Conservation (phyloP, 2,329 filamentous ascomycete species). For the Microsporum canis region DNA sequence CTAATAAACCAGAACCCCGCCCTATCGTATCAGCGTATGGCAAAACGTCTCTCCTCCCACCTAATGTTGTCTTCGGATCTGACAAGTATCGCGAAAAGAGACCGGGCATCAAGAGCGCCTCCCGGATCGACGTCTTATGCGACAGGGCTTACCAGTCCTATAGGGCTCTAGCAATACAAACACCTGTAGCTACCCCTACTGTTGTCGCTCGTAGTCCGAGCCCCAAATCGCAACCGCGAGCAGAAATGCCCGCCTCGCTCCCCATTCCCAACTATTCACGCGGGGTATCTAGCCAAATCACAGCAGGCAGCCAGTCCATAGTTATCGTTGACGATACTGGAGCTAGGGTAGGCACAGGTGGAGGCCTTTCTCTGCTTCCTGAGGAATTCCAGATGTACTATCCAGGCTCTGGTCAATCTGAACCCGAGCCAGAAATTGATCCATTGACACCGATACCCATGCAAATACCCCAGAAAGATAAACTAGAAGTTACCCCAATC, state of each 20-base stretch:
- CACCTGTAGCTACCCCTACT: not conserved
- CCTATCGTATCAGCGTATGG: conserved; percentile 19
- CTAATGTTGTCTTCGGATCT: conserved; percentile 36
- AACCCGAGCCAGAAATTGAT: not conserved
- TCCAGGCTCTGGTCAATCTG: not conserved
- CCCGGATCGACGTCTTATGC: conserved; percentile 71
- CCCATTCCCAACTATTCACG: not conserved
- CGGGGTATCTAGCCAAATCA: conserved; percentile 47
- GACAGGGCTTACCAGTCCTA: conserved; percentile 69
- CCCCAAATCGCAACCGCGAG: not conserved
- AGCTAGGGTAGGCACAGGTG: conserved; percentile 6
- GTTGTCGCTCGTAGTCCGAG: not conserved
- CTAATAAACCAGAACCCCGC: conserved; percentile 1
- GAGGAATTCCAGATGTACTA: conserved; percentile 4
- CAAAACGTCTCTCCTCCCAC: conserved; percentile 34
- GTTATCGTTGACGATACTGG: conserved; percentile 65
- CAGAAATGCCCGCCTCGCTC: not conserved
- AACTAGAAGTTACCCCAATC: not conserved
- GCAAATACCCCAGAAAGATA: not conserved
- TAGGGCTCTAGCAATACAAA: conserved; percentile 58
- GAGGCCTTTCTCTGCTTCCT: conserved; percentile 14
- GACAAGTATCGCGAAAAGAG: conserved; percentile 35
- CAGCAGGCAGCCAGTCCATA: conserved; percentile 77
- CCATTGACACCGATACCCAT: not conserved
- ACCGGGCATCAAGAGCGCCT: conserved; percentile 38